Conservation (phyloP, 768 basidiomycete genomes). For the Lactarius deliciosus region DNA sequence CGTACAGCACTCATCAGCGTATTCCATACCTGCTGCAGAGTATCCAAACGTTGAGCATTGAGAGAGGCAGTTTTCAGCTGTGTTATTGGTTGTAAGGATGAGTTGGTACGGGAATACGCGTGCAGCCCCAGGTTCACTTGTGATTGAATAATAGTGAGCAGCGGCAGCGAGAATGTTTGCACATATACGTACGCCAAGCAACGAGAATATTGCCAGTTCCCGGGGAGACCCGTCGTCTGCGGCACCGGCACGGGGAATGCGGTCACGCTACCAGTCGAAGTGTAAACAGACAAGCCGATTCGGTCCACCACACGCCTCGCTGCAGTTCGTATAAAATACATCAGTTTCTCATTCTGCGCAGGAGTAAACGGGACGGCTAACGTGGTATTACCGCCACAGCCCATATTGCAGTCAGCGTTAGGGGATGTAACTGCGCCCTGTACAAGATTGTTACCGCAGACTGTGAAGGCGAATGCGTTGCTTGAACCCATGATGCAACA, state of each 20-base stretch:
- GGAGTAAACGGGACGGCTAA: conserved; percentile 36
- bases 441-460: conserved; percentile 68
- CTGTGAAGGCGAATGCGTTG: conserved; percentile 37
- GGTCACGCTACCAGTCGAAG: conserved; percentile 49
- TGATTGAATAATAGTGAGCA: not conserved
- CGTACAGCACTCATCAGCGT: conserved; percentile 72
- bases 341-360: not conserved
- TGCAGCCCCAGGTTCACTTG: conserved; percentile 48
- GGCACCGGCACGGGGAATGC: conserved; percentile 58
- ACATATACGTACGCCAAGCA: conserved; percentile 55
- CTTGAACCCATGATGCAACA: conserved; percentile 4
- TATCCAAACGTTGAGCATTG: conserved; percentile 74
- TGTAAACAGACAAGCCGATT: conserved; percentile 72
- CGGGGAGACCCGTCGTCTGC: conserved; percentile 58
- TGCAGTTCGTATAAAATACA: conserved; percentile 32
- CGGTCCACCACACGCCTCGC: conserved; percentile 71
- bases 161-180: not conserved
- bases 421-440: conserved; percentile 54
- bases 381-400: conserved; percentile 68
- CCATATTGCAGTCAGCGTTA: conserved; percentile 64
- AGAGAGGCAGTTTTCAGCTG: conserved; percentile 60
- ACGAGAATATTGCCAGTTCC: conserved; percentile 62
- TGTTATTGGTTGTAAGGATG: conserved; percentile 59
- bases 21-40: conserved; percentile 69
- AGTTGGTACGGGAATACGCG: conserved; percentile 63